Conservation (phyloP, 2,329 filamentous ascomycete genomes). For the Alternaria postmessia region DNA sequence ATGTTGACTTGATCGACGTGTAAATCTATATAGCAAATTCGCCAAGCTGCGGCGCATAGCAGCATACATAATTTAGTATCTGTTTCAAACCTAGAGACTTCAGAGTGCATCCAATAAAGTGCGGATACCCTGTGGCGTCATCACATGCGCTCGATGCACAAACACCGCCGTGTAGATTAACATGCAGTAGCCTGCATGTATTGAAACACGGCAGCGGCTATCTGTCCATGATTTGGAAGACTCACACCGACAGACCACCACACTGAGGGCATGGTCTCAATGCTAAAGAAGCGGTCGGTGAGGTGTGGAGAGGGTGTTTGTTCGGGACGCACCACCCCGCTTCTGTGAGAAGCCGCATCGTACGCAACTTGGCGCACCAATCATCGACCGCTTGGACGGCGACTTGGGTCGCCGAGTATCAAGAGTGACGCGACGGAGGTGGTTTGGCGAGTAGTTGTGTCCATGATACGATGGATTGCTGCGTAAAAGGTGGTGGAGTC, state of each 20-base stretch:
- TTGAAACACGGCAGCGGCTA: constrained; percentile 4
- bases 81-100: too few species aligned
- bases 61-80: too few species aligned
- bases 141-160: neutral
- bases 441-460: constrained; percentile 14
- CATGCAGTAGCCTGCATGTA: constrained; percentile 13
- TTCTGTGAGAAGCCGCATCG: constrained; percentile 9
- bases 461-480: constrained; percentile 6
- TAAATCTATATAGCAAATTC: neutral
- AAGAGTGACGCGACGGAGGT: constrained; percentile 3
- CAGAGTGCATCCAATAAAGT: neutral
- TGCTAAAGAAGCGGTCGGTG: constrained; percentile 22
- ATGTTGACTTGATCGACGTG: neutral
- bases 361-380: constrained; percentile 19
- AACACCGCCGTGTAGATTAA: neutral
- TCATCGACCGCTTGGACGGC: neutral
- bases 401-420: constrained; percentile 8
- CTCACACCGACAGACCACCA: constrained; percentile 23
- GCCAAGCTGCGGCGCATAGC: too few species aligned
- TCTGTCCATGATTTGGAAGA: neutral
- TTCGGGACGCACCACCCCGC: constrained; percentile 19
- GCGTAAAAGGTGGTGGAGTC: neutral
- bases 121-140: neutral
- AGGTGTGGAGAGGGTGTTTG: constrained; percentile 17
- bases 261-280: neutral